These are phyloP conservation scores for Mikania micrantha DNA, from an alignment of 129 eudicot species.

Conservation along the genomic window DNA sequence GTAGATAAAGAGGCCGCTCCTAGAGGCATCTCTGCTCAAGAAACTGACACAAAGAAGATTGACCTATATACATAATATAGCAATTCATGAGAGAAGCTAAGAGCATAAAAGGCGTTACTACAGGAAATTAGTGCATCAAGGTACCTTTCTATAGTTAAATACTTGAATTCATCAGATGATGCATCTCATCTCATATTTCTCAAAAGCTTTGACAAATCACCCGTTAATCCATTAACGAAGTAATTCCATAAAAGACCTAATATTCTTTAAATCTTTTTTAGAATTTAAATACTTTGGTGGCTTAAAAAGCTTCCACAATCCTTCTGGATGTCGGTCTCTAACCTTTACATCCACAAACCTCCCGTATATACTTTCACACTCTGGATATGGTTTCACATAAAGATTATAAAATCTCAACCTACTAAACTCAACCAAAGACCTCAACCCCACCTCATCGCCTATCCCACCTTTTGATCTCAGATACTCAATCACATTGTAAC, in stretches of 20 bases:
- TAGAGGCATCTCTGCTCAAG: too few species aligned
- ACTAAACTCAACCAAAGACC: slow-evolving; percentile 59
- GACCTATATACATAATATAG: neutral
- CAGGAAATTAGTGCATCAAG: neutral
- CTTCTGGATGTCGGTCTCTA: slow-evolving; percentile 54
- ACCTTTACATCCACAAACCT: slow-evolving; percentile 43
- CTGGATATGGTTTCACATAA: slow-evolving; percentile 93
- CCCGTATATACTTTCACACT: slow-evolving; percentile 69
- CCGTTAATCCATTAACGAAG: slow-evolving; percentile 15
- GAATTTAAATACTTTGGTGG: slow-evolving; percentile 55
- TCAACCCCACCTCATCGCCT: slow-evolving; percentile 67
- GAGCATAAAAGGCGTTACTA: neutral
- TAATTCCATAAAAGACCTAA: slow-evolving; percentile 53
- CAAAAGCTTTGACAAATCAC: neutral
- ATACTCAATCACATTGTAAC: slow-evolving; percentile 67
- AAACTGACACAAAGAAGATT: too few species aligned
- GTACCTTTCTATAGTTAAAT: neutral
- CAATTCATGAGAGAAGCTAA: neutral
- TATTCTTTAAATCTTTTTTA: slow-evolving; percentile 50
- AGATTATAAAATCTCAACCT: slow-evolving; percentile 76
- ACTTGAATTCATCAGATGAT: neutral
- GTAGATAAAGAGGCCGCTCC: too few species aligned
- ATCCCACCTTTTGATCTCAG: slow-evolving; percentile 73
- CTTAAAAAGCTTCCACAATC: slow-evolving; percentile 85
- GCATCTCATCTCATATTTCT: neutral